Conservation (phyloP, 371 early-diverging fungal genomes). For the Apophysomyces elegans region DNA sequence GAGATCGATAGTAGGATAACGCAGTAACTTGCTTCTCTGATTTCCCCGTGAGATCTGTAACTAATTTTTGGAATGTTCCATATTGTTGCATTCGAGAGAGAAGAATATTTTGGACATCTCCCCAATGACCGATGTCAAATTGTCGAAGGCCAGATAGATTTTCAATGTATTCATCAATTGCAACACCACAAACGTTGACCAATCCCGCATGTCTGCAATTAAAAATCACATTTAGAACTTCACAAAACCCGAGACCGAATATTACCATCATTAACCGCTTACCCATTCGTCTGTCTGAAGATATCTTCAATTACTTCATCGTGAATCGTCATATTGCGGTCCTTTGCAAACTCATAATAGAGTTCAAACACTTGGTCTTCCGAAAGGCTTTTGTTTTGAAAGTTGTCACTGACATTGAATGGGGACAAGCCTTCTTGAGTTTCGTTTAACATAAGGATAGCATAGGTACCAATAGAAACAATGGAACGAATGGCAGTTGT, state of each 20-base stretch:
- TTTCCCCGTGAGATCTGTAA: neutral
- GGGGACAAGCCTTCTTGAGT: slow-evolving; percentile 11
- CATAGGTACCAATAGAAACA: slow-evolving; percentile 19
- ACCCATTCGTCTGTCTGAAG: neutral
- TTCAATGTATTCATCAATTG: slow-evolving; percentile 4
- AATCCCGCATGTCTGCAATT: slow-evolving; percentile 12
- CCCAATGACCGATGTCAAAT: slow-evolving; percentile 61
- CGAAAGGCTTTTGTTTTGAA: slow-evolving; percentile 15
- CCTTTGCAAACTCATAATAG: neutral
- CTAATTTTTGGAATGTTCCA: slow-evolving; percentile 4
- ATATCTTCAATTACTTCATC: slow-evolving; percentile 3
- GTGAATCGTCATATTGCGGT: neutral
- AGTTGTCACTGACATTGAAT: slow-evolving; percentile 17
- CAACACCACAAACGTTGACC: slow-evolving; percentile 11
- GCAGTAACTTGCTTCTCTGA: slow-evolving; percentile 4
- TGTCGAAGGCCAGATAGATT: neutral
- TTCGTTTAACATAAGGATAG: slow-evolving; percentile 19
- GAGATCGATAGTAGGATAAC: neutral
- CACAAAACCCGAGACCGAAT: slow-evolving; percentile 13
- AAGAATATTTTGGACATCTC: slow-evolving; percentile 39
- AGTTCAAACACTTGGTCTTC: neutral
- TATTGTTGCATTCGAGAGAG: neutral
- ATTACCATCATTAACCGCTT: neutral
- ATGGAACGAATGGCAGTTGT: slow-evolving; percentile 10
- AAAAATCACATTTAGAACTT: neutral